phyloP scores from a whole-genome alignment of 2,329 filamentous ascomycete species.

The Trichoderma sp. region DNA sequence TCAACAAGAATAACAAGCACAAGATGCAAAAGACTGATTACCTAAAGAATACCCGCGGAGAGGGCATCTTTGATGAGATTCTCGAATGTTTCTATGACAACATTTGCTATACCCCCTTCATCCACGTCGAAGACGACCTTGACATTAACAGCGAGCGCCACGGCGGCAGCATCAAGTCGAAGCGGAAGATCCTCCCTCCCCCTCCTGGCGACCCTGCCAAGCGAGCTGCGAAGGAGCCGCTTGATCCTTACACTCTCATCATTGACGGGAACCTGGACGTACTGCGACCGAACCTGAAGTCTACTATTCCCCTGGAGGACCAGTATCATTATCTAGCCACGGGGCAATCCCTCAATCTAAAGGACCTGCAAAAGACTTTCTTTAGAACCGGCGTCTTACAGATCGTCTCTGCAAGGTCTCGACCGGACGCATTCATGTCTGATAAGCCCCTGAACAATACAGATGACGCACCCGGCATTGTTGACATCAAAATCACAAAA shows the following conservation, averaged over 20 bases:
- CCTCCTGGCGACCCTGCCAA: conserved; percentile 52
- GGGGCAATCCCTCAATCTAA: conserved; percentile 70
- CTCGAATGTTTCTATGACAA: conserved; percentile 98
- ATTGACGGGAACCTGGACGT: conserved; percentile 83
- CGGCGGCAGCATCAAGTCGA: conserved; percentile 65
- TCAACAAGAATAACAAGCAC: conserved; percentile 99
- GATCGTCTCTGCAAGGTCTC: conserved; percentile 88
- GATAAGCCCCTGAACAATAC: conserved; percentile 83
- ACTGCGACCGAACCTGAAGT: conserved; percentile 79
- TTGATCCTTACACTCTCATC: conserved; percentile 94
- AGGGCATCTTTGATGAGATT: conserved; percentile 90
- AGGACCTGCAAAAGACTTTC: conserved; percentile 81
- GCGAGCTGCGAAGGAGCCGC: conserved; percentile 71
- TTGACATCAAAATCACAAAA: conserved; percentile 97
- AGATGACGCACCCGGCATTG: conserved; percentile 82
- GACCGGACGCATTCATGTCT: conserved; percentile 92
- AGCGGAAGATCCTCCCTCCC: conserved; percentile 67
- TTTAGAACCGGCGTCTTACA: conserved; percentile 89
- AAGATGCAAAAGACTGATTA: conserved; percentile 98
- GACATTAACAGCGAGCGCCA: conserved; percentile 75
- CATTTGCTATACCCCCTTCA: conserved; percentile 96
- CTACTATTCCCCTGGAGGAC: conserved; percentile 90
- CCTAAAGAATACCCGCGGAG: conserved; percentile 87
- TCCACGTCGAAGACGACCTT: conserved; percentile 90
- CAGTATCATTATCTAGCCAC: conserved; percentile 86